These are phyloP conservation scores for Thraustotheca clavata DNA, from an alignment of 352 stramenopile species.

Conservation along the genomic window DNA sequence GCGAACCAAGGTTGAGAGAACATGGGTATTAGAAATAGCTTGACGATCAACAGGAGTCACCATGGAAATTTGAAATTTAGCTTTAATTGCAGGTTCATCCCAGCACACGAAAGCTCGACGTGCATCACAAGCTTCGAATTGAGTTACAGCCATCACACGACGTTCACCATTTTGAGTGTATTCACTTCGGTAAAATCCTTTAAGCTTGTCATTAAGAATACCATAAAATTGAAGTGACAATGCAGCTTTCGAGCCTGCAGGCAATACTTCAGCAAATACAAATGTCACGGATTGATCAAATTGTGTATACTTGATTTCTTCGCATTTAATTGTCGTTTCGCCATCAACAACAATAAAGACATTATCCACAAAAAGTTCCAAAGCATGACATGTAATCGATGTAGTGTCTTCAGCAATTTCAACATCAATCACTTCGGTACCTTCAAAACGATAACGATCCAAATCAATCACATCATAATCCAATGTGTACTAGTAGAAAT, in stretches of 20 bases:
- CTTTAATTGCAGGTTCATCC: slow-evolving; percentile 96
- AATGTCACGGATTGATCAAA: slow-evolving; percentile 51
- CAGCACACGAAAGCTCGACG: slow-evolving; percentile 95
- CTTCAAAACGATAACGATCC: slow-evolving; percentile 59
- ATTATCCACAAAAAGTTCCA: slow-evolving; percentile 87
- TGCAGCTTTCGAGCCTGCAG: slow-evolving; percentile 26
- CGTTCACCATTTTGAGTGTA: slow-evolving; percentile 88
- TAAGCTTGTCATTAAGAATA: slow-evolving; percentile 89
- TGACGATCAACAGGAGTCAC: slow-evolving; percentile 81
- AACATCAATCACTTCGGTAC: slow-evolving; percentile 50
- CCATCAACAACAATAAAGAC: slow-evolving; percentile 40
- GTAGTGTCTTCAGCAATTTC: slow-evolving; percentile 49
- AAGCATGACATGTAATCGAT: slow-evolving; percentile 88
- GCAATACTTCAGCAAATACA: slow-evolving; percentile 36
- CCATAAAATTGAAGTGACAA: slow-evolving; percentile 51
- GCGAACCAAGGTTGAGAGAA: slow-evolving; percentile 69
- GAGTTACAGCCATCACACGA: slow-evolving; percentile 91
- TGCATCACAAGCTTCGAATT: slow-evolving; percentile 82
- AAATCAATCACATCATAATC: slow-evolving; percentile 70
- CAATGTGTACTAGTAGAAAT: slow-evolving; percentile 49
- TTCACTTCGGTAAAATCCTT: slow-evolving; percentile 92
- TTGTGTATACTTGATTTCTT: slow-evolving; percentile 46
- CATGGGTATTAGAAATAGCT: slow-evolving; percentile 96
- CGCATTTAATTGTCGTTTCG: slow-evolving; percentile 31
- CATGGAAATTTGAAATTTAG: slow-evolving; percentile 90